Base-by-base conservation (phyloP, 2,329 filamentous ascomycete genomes). In the Mycosphaerella sp. region DNA sequence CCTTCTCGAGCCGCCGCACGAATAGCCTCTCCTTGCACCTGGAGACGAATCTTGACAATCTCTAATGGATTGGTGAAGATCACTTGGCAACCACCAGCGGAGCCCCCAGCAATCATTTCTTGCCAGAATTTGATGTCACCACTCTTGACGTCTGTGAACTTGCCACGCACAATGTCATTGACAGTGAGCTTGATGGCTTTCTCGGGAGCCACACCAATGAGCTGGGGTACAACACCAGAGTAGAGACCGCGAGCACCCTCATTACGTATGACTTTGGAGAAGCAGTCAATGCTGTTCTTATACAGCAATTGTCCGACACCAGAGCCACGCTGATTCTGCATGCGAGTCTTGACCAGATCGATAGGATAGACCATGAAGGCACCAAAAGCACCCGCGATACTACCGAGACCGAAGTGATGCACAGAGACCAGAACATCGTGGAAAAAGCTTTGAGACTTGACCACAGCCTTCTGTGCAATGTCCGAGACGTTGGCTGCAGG, bases 361-460 rank as follows among this genome's bases (percentile, higher is more conserved):
- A 98, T 97, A 18, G 93, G 93, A 70, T 98, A 98, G 48, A 98
- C 93, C 89, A 98, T 96, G 70, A 98, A 97, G 10, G 93, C 93
- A 68, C 93, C 93, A 67, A 98, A 98, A 8, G 93, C 93, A 71
- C 93, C 93, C 6, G 93, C 93, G 61, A 95, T 61, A 68, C 87
- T 89, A 53, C 93, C 93, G 6, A 98, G 81, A 2, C 75, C 82
- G 68, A 98, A 98, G 76, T 95, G 90, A 71, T 96, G 94, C 1
- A 77, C 80, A 1, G 90, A 95, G 66, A 90, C 86, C 12, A 87
- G 71, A 28, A 89, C 67, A 49, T 80, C 74, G 57, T 82, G 73
- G 13, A 94, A 61, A 55, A 89, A 61, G 53, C 77, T 73, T 62
- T 77, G 73, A 9, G 79, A 74, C 28, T 70, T 74, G 3, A 80